Evolutionary conservation across 768 basidiomycete species (phyloP).

Genomic region (Tulasnella sp.): DNA sequence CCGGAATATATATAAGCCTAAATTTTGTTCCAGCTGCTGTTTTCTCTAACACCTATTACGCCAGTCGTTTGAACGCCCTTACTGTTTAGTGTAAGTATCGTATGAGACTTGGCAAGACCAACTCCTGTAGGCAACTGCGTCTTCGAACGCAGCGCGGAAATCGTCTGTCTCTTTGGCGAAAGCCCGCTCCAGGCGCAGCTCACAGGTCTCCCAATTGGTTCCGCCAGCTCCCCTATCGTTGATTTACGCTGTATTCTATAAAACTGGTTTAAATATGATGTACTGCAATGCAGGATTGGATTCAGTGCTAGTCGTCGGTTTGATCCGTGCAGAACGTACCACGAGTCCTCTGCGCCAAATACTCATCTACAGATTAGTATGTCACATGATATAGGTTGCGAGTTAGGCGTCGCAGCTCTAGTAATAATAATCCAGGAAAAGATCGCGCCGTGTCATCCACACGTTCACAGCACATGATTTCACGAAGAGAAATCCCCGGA

Average conservation of each 20-base stretch:
- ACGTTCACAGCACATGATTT: neutral
- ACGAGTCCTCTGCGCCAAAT: neutral
- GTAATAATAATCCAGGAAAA: neutral
- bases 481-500: neutral
- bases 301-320: no score
- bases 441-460: conserved; percentile 34
- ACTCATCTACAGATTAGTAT: neutral
- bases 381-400: neutral
- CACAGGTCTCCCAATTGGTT: neutral
- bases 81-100: conserved; percentile 5
- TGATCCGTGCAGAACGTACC: no score
- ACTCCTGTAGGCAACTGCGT: neutral
- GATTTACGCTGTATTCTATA: neutral
- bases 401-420: neutral
- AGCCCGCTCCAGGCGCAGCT: conserved; percentile 17
- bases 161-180: conserved; percentile 7
- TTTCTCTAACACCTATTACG: neutral
- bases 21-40: neutral
- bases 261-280: neutral
- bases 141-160: conserved; percentile 16
- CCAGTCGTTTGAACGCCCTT: conserved; percentile 19
- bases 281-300: no score
- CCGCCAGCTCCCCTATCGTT: neutral
- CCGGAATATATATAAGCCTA: neutral
- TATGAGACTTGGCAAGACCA: conserved; percentile 12